Percentiles rank a stretch among this genome's conserved stretches.
Conservation (phyloP, 805 yeast species). For the Candida alai region DNA sequence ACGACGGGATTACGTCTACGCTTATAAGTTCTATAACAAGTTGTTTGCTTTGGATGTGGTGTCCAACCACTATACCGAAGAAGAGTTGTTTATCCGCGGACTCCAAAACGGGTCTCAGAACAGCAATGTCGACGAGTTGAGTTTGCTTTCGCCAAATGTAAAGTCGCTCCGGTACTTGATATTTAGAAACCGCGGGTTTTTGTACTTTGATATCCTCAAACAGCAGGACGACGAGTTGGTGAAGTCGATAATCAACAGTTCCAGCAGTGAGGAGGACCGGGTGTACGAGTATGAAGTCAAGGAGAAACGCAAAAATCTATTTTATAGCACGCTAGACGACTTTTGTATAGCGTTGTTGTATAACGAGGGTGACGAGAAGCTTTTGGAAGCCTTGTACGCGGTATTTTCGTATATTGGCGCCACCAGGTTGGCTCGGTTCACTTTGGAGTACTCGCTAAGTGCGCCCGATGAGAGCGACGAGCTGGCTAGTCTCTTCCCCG, state of each 20-base stretch:
- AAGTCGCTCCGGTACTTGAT: constrained; percentile 72
- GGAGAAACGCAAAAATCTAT: constrained; percentile 29
- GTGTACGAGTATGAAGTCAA: constrained; percentile 8
- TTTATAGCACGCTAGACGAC: constrained; percentile 55
- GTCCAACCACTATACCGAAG: constrained; percentile 38
- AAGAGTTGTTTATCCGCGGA: constrained; percentile 33
- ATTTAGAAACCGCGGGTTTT: constrained; percentile 76
- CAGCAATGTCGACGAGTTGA: constrained; percentile 35
- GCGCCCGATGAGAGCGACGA: constrained; percentile 43
- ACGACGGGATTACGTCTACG: constrained; percentile 40
- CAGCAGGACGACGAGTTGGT: constrained; percentile 12
- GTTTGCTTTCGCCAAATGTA: constrained; percentile 61
- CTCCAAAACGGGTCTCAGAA: constrained; percentile 34
- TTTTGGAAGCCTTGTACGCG: constrained; percentile 48
- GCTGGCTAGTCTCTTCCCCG: constrained; percentile 24
- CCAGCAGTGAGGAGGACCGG: not conserved
- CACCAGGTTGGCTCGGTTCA: constrained; percentile 47
- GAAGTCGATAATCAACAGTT: constrained; percentile 6
- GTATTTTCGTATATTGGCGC: constrained; percentile 49
- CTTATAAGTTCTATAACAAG: constrained; percentile 54
- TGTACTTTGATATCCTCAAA: constrained; percentile 46
- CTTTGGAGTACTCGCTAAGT: constrained; percentile 56
- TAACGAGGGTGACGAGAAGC: constrained; percentile 60
- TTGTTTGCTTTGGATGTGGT: constrained; percentile 70
- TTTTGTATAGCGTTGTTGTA: constrained; percentile 61